These are phyloP conservation scores for Leccinum aurantiacum DNA, from an alignment of 768 basidiomycete species.

Conservation along the genomic window DNA sequence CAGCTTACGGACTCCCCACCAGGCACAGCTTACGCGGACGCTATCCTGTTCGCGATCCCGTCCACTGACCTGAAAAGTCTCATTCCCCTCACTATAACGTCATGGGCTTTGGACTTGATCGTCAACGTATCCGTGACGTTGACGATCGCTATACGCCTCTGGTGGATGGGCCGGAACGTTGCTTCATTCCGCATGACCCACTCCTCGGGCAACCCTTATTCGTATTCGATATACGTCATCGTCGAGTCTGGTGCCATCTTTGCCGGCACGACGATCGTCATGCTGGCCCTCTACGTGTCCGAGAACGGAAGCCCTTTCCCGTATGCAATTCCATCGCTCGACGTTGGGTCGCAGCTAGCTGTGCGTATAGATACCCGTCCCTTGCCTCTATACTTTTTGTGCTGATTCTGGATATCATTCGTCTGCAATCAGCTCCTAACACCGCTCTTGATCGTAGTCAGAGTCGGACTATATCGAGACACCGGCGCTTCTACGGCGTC, in stretches of 20 bases:
- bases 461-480: conserved; percentile 11
- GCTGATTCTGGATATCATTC: background rate
- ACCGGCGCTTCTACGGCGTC: background rate
- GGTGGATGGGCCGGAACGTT: conserved; percentile 18
- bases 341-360: conserved; percentile 20
- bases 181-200: conserved; percentile 5
- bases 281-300: conserved; percentile 15
- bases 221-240: conserved; percentile 18
- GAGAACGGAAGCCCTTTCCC: conserved; percentile 10
- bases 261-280: conserved; percentile 14
- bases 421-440: conserved; percentile 12
- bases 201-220: conserved; percentile 10
- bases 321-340: conserved; percentile 15
- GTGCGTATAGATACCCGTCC: conserved; percentile 6
- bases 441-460: conserved; percentile 20
- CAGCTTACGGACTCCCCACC: background rate
- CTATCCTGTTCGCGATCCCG: conserved; percentile 13
- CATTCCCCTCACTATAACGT: conserved; percentile 10
- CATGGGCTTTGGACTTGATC: conserved; percentile 23
- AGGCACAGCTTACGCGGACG: conserved; percentile 12
- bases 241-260: conserved; percentile 24
- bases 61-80: conserved; percentile 4
- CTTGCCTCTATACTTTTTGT: background rate
- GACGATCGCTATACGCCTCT: conserved; percentile 22
- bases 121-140: conserved; percentile 23